Evolutionary conservation across 2,329 filamentous ascomycete genomes (phyloP), one percentile per base, ranked within the genome.

Genomic region (Fusarium oligoseptatum): DNA sequence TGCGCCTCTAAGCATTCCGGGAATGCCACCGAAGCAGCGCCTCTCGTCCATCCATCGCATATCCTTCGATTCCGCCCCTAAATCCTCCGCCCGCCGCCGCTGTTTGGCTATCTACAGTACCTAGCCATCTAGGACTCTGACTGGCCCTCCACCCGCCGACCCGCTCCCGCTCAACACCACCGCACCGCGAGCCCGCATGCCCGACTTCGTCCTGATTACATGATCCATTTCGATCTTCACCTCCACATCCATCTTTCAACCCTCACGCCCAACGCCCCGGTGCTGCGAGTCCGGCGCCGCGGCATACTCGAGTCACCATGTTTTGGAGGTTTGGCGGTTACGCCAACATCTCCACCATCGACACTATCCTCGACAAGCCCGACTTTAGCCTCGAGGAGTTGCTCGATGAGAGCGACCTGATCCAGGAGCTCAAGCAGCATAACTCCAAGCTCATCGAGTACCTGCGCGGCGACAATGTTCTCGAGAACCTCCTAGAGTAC

Each of bases 281-380:
- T 80, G 80, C 78, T 79, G 80, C 79, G 69, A 68, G 69, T 78
- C 78, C 80, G 78, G 82, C 77, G 81, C 79, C 76, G 80, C 80
- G 78, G 79, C 77, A 71, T 75, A 79, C 77, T 72, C 66, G 79
- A 80, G 82, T 81, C 92, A 96, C 85, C 88, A 99, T 99, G 97
- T 99, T 99, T 86, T 99, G 97, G 97, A 93, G 96, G 86, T 99
- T 98, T 89, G 96, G 97, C 89, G 95, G 95, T 82, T 98, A 98
- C 89, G 94, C 95, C 88, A 97, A 95, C 89, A 93, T 98, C 85
- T 98, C 96, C 80, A 93, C 95, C 82, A 95, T 99, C 85, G 97
- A 98, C 85, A 95, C 93, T 78, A 94, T 99, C 81, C 95, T 99
- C 83, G 97, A 99, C 83, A 98, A 98, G 85, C 92, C 97, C 78